Conservation (phyloP, 768 basidiomycete genomes). For the Suillus lakei region DNA sequence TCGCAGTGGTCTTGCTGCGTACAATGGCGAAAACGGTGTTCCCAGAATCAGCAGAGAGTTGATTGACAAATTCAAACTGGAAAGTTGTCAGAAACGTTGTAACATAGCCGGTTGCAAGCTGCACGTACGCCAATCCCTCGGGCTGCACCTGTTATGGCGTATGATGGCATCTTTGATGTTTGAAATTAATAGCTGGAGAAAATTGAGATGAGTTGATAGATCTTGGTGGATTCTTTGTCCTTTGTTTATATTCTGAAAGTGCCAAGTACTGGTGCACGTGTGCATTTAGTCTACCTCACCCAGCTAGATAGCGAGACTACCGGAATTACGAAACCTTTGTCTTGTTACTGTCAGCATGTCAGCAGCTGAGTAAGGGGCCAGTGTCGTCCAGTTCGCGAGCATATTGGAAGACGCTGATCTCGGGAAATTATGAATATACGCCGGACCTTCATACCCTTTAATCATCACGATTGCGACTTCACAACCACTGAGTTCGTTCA, state of each 20-base stretch:
- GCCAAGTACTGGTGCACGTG: neutral
- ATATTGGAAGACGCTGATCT: neutral
- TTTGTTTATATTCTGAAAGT: neutral
- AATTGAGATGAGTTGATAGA: neutral
- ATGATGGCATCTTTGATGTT: conserved; percentile 22
- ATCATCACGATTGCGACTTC: neutral
- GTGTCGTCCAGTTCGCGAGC: neutral
- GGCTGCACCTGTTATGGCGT: conserved; percentile 29
- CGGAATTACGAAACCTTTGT: neutral
- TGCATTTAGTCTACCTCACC: neutral
- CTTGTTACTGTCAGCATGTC: neutral
- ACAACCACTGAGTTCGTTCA: neutral
- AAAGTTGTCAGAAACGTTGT: neutral
- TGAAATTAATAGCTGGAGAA: neutral
- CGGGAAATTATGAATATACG: neutral
- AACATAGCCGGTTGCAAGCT: neutral
- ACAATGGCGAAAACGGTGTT: conserved; percentile 33
- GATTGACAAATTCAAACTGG: conserved; percentile 29
- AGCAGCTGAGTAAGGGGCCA: neutral
- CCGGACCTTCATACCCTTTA: neutral
- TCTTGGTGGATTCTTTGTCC: neutral
- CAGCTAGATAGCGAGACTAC: neutral
- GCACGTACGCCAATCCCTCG: conserved; percentile 31
- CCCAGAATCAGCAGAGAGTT: conserved; percentile 22
- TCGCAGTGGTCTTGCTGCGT: conserved; percentile 26